phyloP scores from a whole-genome alignment of 148 eudicot species.

The Rhododendron griersonianum region DNA sequence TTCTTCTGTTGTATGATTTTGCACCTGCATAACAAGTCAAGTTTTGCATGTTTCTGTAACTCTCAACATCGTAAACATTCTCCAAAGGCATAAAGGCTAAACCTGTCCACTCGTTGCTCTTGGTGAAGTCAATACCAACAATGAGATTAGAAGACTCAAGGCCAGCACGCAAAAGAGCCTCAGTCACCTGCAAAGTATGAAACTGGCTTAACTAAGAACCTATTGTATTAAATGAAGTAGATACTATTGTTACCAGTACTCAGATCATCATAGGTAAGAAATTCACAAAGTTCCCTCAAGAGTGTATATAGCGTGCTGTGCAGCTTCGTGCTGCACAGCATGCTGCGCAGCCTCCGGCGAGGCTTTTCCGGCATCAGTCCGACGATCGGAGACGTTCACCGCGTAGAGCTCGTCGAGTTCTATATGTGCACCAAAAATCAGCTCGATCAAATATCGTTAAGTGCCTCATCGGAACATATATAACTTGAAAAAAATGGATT shows the following conservation, averaged over 20 bases:
- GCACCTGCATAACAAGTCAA: slow-evolving; percentile 44
- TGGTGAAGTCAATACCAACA: slow-evolving; percentile 91
- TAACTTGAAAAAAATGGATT: no score
- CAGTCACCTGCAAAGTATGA: slow-evolving; percentile 62
- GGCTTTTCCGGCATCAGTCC: no score
- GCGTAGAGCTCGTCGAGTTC: no score
- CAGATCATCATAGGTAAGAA: background rate
- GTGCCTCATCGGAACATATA: no score
- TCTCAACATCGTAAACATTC: background rate
- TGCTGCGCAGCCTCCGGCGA: no score
- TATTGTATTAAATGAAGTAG: background rate
- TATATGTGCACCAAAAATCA: no score
- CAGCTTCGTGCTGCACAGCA: no score
- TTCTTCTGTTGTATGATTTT: slow-evolving; percentile 60
- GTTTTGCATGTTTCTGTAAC: slow-evolving; percentile 14
- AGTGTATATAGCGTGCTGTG: no score
- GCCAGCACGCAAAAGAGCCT: slow-evolving; percentile 82
- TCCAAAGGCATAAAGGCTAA: slow-evolving; percentile 3
- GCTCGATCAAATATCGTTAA: no score
- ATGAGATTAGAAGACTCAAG: slow-evolving; percentile 97
- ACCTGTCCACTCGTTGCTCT: slow-evolving; percentile 99
- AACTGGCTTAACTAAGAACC: slow-evolving; percentile 4
- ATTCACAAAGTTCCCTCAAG: background rate
- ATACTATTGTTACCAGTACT: background rate
- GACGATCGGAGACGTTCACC: no score